Base-by-base conservation (phyloP, 1,284 basidiomycete genomes). In the Cerrena zonata region DNA sequence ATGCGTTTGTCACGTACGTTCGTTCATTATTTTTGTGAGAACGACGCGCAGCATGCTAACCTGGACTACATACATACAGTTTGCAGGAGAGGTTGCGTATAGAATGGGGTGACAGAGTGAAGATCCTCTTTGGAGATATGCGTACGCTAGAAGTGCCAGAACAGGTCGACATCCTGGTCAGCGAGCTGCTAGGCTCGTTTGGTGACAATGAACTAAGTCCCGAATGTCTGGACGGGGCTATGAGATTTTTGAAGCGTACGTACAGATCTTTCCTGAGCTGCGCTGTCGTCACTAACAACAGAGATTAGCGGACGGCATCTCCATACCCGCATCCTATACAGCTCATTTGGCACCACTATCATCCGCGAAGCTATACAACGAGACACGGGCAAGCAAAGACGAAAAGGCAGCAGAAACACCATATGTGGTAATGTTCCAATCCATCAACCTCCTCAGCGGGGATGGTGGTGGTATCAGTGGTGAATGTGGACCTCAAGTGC, bases 181-280 rank as follows among this genome's bases (percentile, higher is more conserved):
- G 91, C 69, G 96, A 99, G 69, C 78, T 99, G 18, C 70, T 99
- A 54, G 96, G 96, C 3, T 94, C 91, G 5, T 99, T 99, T 69
- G 96, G 95, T 3, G 96, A 99, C 70, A 99, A 99, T 58, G 96
- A 99, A 68, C 81, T 99, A 40, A 94, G 91, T 63, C 96, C 96
- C 0, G 96, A 99, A 68, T 97, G 94, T 69, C 73, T 98, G 26
- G 94, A 98, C 66, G 94, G 94, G n/a, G 94, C 89, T 15, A 84
- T 89, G 80, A 75, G 94, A 42, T 94, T 92, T 67, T 70, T 94
- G 62, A 93, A 93, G 75, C 74, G 91, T 92, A 61, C 63, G 85
- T 72, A 3, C 45, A 24, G 47, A 52, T 27, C 45, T 38, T 27
- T 21, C 5, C 26, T 27, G 15, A 5, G 21, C 41, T 7, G 3